These are phyloP conservation scores for Trichoderma gracile DNA, from an alignment of 2,329 filamentous ascomycete genomes.

Conservation along the genomic window DNA sequence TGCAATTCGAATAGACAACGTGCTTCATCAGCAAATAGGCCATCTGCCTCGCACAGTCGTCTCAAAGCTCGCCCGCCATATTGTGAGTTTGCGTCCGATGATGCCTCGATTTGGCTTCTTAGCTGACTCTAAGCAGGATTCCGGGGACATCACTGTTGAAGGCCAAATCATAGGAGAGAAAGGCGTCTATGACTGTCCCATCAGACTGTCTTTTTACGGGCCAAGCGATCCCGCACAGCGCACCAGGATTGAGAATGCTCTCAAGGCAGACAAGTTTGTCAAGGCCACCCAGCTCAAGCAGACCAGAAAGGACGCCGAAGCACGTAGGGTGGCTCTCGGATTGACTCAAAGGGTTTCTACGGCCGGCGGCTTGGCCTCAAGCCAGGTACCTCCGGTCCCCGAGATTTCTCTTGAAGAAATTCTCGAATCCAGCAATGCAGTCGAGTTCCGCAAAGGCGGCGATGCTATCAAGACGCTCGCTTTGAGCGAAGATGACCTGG, in stretches of 20 bases:
- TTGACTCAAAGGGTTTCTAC: constrained; percentile 44
- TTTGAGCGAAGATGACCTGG: constrained; percentile 67
- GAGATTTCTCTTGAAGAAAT: constrained; percentile 62
- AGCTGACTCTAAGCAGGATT: constrained; percentile 46
- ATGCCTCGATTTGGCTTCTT: too few relatives aligned
- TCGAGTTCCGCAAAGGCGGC: constrained; percentile 65
- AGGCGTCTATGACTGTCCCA: constrained; percentile 68
- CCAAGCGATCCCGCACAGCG: constrained; percentile 57
- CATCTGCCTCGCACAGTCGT: constrained; percentile 70
- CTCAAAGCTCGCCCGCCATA: constrained; percentile 70
- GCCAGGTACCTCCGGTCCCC: constrained; percentile 34
- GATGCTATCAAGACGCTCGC: constrained; percentile 70
- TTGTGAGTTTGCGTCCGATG: constrained; percentile 50
- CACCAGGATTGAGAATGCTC: constrained; percentile 56
- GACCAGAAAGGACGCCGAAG: constrained; percentile 55
- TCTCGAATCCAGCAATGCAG: constrained; percentile 63
- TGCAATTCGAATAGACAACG: constrained; percentile 77
- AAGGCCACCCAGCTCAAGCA: constrained; percentile 57
- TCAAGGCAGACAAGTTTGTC: constrained; percentile 67
- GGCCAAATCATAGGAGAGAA: constrained; percentile 68
- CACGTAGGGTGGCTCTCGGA: constrained; percentile 46
- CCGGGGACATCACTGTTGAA: constrained; percentile 63
- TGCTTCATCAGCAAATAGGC: constrained; percentile 72
- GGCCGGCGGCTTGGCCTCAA: constrained; percentile 37
- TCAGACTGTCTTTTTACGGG: constrained; percentile 69